phyloP scores from a whole-genome alignment of 495 filamentous ascomycete species.

The Aspergillus incahuasiensis region DNA sequence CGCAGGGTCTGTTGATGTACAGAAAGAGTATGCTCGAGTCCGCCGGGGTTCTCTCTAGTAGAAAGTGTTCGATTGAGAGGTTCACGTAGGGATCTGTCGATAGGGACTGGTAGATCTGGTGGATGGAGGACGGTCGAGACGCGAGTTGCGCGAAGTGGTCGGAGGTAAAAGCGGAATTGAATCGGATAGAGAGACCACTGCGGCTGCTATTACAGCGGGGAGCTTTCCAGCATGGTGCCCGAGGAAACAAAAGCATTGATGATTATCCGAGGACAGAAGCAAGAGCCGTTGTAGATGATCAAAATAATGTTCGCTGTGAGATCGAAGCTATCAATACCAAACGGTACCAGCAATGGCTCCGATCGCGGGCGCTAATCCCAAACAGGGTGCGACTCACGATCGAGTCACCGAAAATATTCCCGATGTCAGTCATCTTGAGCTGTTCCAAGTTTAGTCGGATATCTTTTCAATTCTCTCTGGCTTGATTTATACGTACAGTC shows the following conservation, averaged over 20 bases:
- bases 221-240: constrained; percentile 27
- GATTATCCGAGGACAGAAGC: background rate
- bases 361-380: constrained; percentile 18
- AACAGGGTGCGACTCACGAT: background rate
- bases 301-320: background rate
- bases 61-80: constrained; percentile 90
- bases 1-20: constrained; percentile 78
- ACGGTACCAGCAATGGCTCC: background rate
- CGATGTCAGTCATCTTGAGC: constrained; percentile 5
- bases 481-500: background rate
- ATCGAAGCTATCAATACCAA: background rate
- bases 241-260: constrained; percentile 24
- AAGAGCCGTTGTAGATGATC: background rate
- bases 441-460: background rate
- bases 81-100: constrained; percentile 79
- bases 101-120: constrained; percentile 74
- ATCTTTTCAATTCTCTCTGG: background rate
- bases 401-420: constrained; percentile 11
- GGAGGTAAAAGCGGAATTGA: constrained; percentile 34
- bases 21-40: constrained; percentile 77
- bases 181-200: constrained; percentile 18
- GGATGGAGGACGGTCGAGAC: constrained; percentile 40
- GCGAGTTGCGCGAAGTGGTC: constrained; percentile 41
- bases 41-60: constrained; percentile 65
- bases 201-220: background rate